Evolutionary conservation across 2,329 filamentous ascomycete genomes (phyloP).

Genomic region (Orbilia oligospora): DNA sequence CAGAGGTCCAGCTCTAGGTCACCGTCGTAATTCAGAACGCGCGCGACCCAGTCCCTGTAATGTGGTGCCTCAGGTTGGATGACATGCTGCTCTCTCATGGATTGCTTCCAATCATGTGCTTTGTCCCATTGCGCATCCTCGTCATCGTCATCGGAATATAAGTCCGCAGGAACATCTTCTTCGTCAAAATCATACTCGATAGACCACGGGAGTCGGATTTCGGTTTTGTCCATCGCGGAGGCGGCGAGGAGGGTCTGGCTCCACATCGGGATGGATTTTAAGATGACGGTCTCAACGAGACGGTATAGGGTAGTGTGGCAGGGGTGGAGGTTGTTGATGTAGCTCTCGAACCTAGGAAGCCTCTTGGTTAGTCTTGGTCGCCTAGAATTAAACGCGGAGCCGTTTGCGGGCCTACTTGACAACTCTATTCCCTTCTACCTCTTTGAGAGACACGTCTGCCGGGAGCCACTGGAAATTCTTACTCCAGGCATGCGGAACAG

Average conservation of each 20-base stretch:
- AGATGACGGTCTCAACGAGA: constrained; percentile 67
- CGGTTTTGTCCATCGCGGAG: constrained; percentile 60
- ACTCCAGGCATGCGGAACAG: constrained; percentile 34
- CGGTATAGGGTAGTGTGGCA: constrained; percentile 66
- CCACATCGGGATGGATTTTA: constrained; percentile 66
- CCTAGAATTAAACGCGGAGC: no score
- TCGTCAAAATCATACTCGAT: constrained; percentile 65
- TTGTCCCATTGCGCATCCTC: constrained; percentile 41
- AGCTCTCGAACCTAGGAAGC: constrained; percentile 66
- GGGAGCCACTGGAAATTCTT: constrained; percentile 69
- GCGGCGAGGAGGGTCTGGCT: constrained; percentile 62
- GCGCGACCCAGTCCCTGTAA: constrained; percentile 62
- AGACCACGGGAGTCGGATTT: constrained; percentile 55
- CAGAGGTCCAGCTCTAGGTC: constrained; percentile 8
- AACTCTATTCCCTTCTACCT: constrained; percentile 8
- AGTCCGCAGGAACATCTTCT: constrained; percentile 22
- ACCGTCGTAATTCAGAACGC: neutral
- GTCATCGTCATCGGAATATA: constrained; percentile 35
- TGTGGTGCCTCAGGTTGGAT: constrained; percentile 59
- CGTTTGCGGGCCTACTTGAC: constrained; percentile 53
- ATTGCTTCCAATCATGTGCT: constrained; percentile 59
- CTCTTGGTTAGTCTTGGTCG: constrained; percentile 34
- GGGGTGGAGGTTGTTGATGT: constrained; percentile 70
- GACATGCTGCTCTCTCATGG: constrained; percentile 32
- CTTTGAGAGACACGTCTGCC: constrained; percentile 66